Percentiles rank a stretch among this genome's conserved stretches.
phyloP scores from a whole-genome alignment of 257 asterid genomes.

The Capsicum pubescens region DNA sequence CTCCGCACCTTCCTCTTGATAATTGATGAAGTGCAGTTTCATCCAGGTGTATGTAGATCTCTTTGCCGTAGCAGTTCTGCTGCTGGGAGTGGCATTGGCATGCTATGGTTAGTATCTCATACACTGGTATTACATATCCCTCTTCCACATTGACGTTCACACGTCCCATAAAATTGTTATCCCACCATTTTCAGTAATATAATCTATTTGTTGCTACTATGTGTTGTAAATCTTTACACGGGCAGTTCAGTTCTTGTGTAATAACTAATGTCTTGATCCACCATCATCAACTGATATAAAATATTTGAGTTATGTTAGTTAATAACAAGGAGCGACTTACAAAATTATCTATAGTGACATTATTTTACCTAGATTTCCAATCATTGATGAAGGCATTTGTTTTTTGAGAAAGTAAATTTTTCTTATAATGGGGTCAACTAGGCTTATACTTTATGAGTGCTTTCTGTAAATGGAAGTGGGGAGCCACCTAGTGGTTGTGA shows the following conservation, averaged over 20 bases:
- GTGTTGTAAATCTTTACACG: not conserved
- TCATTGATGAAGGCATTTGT: not conserved
- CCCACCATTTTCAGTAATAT: not conserved
- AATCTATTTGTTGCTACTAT: not conserved
- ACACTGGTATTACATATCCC: not conserved
- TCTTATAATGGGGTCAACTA: not conserved
- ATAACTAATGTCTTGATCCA: not conserved
- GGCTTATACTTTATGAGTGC: not conserved
- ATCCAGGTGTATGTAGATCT: slow-evolving; percentile 89
- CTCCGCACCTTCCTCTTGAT: slow-evolving; percentile 8
- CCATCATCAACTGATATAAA: not conserved
- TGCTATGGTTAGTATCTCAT: slow-evolving; percentile 73
- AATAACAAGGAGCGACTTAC: not conserved
- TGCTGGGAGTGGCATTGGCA: slow-evolving; percentile 93
- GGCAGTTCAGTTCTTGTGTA: slow-evolving; percentile 11
- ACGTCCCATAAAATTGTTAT: not conserved
- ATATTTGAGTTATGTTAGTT: not conserved
- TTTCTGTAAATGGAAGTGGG: not conserved
- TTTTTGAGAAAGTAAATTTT: not conserved
- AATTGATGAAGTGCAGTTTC: slow-evolving; percentile 30
- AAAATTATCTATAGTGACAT: not conserved
- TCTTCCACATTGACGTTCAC: not conserved
- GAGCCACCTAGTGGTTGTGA: not conserved
- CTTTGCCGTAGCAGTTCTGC: slow-evolving; percentile 62
- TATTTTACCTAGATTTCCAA: not conserved